Evolutionary conservation across 176 grass and related monocot species (phyloP).

Genomic region (Raddia guianensis): DNA sequence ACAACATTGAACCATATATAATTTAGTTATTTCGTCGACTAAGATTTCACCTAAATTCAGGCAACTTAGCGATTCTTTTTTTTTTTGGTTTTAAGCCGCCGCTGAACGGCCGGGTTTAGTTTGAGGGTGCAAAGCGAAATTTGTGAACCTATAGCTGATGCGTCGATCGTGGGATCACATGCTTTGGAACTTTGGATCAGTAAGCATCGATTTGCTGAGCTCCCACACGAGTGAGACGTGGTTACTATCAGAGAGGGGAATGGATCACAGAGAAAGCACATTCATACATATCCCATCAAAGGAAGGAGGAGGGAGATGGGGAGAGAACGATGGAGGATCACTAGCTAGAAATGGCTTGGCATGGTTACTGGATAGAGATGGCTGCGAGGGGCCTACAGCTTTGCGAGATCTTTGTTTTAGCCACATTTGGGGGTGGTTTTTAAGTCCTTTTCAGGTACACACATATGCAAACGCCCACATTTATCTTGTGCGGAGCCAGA

Average conservation of each 20-base stretch:
- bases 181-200: background rate
- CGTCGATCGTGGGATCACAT: background rate
- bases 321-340: background rate
- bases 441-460: too few relatives aligned
- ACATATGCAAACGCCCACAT: too few relatives aligned
- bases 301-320: background rate
- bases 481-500: too few relatives aligned
- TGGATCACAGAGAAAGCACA: background rate
- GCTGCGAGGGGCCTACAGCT: background rate
- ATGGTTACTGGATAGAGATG: constrained; percentile 30
- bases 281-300: background rate
- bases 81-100: too few relatives aligned
- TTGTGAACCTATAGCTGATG: background rate
- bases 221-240: background rate
- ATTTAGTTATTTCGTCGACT: too few relatives aligned
- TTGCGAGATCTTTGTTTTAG: background rate
- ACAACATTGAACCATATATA: too few relatives aligned
- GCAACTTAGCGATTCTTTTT: too few relatives aligned
- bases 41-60: too few relatives aligned
- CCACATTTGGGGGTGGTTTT: too few relatives aligned
- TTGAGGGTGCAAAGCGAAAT: too few relatives aligned
- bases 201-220: background rate
- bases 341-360: background rate
- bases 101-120: too few relatives aligned
- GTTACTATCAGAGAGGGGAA: background rate